These are phyloP conservation scores for Vachellia pachyceras DNA, from an alignment of 306 rosid genomes.

Conservation along the genomic window DNA sequence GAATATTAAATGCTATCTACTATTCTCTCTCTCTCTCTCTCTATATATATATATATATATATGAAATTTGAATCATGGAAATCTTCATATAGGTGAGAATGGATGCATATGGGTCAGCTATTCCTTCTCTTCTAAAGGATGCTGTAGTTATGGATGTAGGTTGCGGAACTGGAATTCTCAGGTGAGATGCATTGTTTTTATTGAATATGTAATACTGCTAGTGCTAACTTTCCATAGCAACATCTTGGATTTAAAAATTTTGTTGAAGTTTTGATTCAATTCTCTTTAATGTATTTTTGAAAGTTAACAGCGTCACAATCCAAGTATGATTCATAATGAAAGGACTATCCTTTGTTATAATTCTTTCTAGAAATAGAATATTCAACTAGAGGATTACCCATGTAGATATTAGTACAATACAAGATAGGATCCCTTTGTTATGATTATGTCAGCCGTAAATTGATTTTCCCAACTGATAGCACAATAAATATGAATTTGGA, in stretches of 20 bases:
- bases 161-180: slow-evolving; percentile 93
- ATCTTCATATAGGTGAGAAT: slow-evolving; percentile 71
- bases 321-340: slow-evolving; percentile 13
- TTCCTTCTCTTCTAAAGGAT: slow-evolving; percentile 77
- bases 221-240: background rate
- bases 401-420: background rate
- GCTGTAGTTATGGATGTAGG: slow-evolving; percentile 94
- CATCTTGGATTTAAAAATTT: slow-evolving; percentile 15
- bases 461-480: background rate
- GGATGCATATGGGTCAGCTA: slow-evolving; percentile 88
- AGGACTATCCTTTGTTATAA: slow-evolving; percentile 10
- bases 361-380: background rate
- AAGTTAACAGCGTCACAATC: background rate
- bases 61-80: background rate
- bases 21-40: background rate
- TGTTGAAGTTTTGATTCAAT: slow-evolving; percentile 19
- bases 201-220: background rate
- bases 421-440: background rate
- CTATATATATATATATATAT: background rate
- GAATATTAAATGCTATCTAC: slow-evolving; percentile 12
- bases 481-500: background rate
- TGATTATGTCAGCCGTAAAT: background rate
- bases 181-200: slow-evolving; percentile 58
- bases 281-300: background rate
- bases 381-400: slow-evolving; percentile 1